Evolutionary conservation across 805 yeast genomes (phyloP), one percentile per base, ranked within the genome.

Genomic region (Barnettozyma botsteinii): DNA sequence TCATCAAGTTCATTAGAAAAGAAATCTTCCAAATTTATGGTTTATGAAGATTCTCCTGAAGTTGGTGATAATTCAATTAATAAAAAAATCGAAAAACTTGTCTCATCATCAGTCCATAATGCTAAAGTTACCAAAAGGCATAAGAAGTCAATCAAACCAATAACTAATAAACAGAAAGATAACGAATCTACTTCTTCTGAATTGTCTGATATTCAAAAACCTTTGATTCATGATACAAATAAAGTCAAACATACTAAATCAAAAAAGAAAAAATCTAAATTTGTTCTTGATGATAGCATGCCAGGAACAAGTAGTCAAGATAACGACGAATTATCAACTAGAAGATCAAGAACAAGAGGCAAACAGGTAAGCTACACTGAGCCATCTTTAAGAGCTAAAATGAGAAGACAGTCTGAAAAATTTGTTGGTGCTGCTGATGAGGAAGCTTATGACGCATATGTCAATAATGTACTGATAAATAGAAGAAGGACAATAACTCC

Each of bases 371-470:
- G 78, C 55, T 85, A 85, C 51, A 77, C 77, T 15, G 67, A 77
- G 25, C 87, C 88, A 0, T 77, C 89, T 1, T 58, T 82, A 38
- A 66, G 83, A 29, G 73, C 71, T 13, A 84, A 83, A 54, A 70
- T 81, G 80, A 72, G 94, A 53, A 68, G 91, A 48, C 77, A 76
- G 25, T 67, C 79, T 0, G 81, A 66, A 23, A 68, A 70, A 46
- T 62, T 79, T 32, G 76, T 75, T 3, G 85, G 77, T 56, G 88
- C 88, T 1, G 76, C 80, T 17, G 54, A 28, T 34, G 50, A 49
- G 4, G 53, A 41, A 28, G 48, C 43, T 4, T 45, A 19, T 12
- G 43, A 40, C 24, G 28, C 21, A n/a, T 33, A 30, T 21, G 31
- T 38, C 10, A 31, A 33, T 13, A 19, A 36, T 31, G 38, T 35